Conservation (phyloP, 805 yeast genomes). For the Saccharomycopsis babjevae region DNA sequence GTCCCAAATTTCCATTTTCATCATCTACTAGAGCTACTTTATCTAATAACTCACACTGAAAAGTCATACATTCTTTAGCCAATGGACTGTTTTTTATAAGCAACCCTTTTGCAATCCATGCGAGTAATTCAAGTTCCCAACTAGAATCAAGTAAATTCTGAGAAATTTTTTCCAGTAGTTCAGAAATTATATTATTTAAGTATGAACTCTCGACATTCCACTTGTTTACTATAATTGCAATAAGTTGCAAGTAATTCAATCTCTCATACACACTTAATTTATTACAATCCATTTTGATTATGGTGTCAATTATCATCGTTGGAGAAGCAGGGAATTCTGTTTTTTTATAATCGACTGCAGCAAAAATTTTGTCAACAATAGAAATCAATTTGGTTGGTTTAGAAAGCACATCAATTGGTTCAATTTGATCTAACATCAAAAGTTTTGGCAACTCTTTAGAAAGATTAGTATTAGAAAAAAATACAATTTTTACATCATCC, state of each 20-base stretch:
- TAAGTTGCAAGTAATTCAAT: conserved; percentile 45
- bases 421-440: neutral
- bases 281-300: neutral
- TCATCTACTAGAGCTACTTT: conserved; percentile 19
- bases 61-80: conserved; percentile 27
- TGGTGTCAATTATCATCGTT: neutral
- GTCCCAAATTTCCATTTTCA: conserved; percentile 24
- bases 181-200: neutral
- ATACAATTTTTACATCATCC: conserved; percentile 29
- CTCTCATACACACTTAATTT: conserved; percentile 23
- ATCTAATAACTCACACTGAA: conserved; percentile 29
- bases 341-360: conserved; percentile 35
- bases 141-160: neutral
- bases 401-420: conserved; percentile 8
- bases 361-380: conserved; percentile 36
- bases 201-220: conserved; percentile 27
- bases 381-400: conserved; percentile 25
- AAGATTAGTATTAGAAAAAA: conserved; percentile 21
- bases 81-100: conserved; percentile 43
- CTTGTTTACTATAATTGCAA: conserved; percentile 50
- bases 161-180: neutral
- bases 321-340: neutral
- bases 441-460: conserved; percentile 11
- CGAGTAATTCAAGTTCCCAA: conserved; percentile 36
- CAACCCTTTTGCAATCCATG: conserved; percentile 70